Base-by-base conservation (phyloP, 1,139 yeast species). In the Candida mesenterica region DNA sequence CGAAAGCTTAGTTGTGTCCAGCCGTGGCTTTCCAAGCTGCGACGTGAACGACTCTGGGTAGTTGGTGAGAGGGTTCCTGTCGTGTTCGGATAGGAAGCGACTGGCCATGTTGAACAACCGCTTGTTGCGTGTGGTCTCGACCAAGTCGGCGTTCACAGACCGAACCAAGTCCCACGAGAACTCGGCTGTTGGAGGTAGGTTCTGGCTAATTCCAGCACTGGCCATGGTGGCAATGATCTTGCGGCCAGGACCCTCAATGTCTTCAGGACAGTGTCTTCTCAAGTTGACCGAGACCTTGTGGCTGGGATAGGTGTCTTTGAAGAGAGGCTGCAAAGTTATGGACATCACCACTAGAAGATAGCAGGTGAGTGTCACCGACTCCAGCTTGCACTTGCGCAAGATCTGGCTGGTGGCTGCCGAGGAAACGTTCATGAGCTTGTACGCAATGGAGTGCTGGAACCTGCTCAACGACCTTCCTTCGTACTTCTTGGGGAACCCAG, bases 161-260 rank as follows among this genome's bases (percentile, higher is more conserved):
- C 50, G 36, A 1, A 61, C 73, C 7, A 44, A 23, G 5, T 61
- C 62, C 76, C 76, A 70, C 4, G 62, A 53, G 36, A 68, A 63
- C 14, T 51, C 49, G 3, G 44, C 34, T 3, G 61, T 25, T 3
- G 72, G 72, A 2, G 67, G 60, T 9, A 59, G 38, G 15, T 53
- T 50, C 31, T 61, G 58, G 2, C 56, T 49, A 15, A 62, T 41
- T 0, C 73, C 73, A 30, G 54, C 47, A 39, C 58, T 61, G 1
- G 73, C 68, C 42, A 50, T 54, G 9, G 61, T 54, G 3, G 71
- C 72, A 34, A 64, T 44, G 14, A 65, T 48, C 38, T 58, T 61
- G 38, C 60, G 58, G 15, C 50, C 45, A 5, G 51, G 43, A 31
- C 47, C 40, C 13, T 41, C 39, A 10, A 38, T 32, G 0, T 48